phyloP scores from a whole-genome alignment of 345 rosid species.

The Heritiera fomes region DNA sequence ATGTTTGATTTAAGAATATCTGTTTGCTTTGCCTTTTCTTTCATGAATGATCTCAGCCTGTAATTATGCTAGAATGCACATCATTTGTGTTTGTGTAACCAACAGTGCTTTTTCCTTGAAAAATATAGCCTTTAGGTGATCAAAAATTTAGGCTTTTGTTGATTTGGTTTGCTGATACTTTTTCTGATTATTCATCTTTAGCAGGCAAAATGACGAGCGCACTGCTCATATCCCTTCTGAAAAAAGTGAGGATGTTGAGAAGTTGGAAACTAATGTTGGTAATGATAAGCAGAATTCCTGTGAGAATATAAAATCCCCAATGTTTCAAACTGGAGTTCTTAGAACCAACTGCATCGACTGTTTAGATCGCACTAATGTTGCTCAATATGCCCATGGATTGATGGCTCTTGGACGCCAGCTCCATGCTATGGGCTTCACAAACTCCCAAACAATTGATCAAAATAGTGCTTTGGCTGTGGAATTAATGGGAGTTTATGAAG shows the following conservation, averaged over 20 bases:
- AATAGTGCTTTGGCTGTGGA: constrained; percentile 75
- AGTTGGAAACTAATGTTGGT: constrained; percentile 32
- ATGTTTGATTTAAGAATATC: neutral
- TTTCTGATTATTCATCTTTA: constrained; percentile 19
- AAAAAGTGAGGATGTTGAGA: constrained; percentile 27
- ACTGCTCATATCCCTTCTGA: constrained; percentile 24
- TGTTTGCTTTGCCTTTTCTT: neutral
- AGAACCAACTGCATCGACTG: constrained; percentile 99
- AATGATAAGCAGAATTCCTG: constrained; percentile 24
- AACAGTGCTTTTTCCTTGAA: neutral
- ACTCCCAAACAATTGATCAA: constrained; percentile 54
- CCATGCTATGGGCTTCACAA: constrained; percentile 54
- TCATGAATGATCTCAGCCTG: neutral
- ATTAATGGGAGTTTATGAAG: constrained; percentile 77
- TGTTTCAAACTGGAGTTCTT: constrained; percentile 78
- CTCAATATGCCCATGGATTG: constrained; percentile 88
- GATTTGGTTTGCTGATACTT: neutral
- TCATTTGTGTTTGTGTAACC: neutral
- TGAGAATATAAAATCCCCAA: constrained; percentile 40
- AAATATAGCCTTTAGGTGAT: neutral
- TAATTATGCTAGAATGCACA: neutral
- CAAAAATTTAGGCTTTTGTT: neutral
- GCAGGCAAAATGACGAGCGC: constrained; percentile 45
- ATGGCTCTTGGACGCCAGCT: constrained; percentile 85
- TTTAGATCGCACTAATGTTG: constrained; percentile 96